Conservation (phyloP, 2,329 filamentous ascomycete species). For the Stagonosporopsis rhizophila region DNA sequence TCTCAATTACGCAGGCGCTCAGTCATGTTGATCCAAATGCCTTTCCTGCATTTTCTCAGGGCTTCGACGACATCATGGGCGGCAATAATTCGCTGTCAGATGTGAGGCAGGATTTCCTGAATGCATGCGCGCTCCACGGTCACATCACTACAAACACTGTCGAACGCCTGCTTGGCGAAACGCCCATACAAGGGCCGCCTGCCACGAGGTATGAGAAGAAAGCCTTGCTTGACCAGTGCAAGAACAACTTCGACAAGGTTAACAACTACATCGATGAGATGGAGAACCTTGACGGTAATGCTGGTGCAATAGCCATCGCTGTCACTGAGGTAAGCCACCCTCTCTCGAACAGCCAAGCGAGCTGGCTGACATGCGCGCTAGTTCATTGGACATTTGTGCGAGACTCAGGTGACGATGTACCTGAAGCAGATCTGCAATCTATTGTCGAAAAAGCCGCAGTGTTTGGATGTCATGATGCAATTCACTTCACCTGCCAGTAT, state of each 20-base stretch:
- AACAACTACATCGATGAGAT: conserved; percentile 81
- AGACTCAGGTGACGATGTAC: conserved; percentile 79
- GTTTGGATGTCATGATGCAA: conserved; percentile 76
- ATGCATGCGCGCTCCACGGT: conserved; percentile 86
- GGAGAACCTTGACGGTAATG: conserved; percentile 90
- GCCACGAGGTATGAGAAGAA: conserved; percentile 80
- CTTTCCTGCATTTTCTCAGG: conserved; percentile 70
- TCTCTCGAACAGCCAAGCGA: neutral
- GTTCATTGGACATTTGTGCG: conserved; percentile 73
- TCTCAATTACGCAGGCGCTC: conserved; percentile 72
- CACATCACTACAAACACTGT: conserved; percentile 82
- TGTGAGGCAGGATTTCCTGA: conserved; percentile 83
- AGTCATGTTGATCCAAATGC: conserved; percentile 66
- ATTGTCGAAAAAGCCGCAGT: conserved; percentile 74
- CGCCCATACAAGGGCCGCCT: conserved; percentile 79
- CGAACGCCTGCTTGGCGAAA: conserved; percentile 80
- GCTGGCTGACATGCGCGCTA: conserved; percentile 40
- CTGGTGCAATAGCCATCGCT: conserved; percentile 82
- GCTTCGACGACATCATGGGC: conserved; percentile 65
- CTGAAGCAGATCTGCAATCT: conserved; percentile 76
- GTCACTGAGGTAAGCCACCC: conserved; percentile 49
- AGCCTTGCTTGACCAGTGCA: conserved; percentile 77
- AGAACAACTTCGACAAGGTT: conserved; percentile 75
- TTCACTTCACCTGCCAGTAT: conserved; percentile 76
- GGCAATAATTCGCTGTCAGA: conserved; percentile 66